Conservation (phyloP, 345 rosid genomes). For the Microthlaspi erraticum region DNA sequence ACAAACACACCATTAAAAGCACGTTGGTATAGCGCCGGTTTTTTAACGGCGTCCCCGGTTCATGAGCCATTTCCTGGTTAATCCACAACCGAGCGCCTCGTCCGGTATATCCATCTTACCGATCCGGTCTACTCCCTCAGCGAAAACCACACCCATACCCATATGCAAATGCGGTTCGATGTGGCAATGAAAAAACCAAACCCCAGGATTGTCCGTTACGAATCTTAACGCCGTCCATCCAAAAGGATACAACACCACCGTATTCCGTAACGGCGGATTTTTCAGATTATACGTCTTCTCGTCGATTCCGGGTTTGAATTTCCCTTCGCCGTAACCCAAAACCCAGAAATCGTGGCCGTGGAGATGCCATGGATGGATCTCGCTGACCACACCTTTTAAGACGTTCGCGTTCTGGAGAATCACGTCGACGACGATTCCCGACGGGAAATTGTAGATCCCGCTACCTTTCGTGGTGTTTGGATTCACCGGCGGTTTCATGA, state of each 20-base stretch:
- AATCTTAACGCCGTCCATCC: slow-evolving; percentile 93
- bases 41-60: slow-evolving; percentile 9
- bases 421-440: slow-evolving; percentile 64
- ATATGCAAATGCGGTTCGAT: slow-evolving; percentile 89
- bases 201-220: slow-evolving; percentile 84
- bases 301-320: slow-evolving; percentile 40
- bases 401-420: slow-evolving; percentile 76
- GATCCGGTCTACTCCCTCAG: slow-evolving; percentile 55
- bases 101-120: slow-evolving; percentile 51
- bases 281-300: slow-evolving; percentile 54
- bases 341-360: slow-evolving; percentile 94
- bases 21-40: not conserved
- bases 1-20: not conserved
- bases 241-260: slow-evolving; percentile 64
- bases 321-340: slow-evolving; percentile 79
- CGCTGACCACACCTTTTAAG: slow-evolving; percentile 47
- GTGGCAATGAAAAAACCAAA: slow-evolving; percentile 95
- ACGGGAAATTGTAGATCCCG: slow-evolving; percentile 53
- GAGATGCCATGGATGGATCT: slow-evolving; percentile 84
- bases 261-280: slow-evolving; percentile 73
- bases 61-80: slow-evolving; percentile 43
- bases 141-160: slow-evolving; percentile 95
- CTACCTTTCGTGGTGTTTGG: slow-evolving; percentile 53
- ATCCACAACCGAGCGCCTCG: slow-evolving; percentile 58
- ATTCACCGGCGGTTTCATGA: slow-evolving; percentile 57